phyloP scores from a whole-genome alignment of 2,329 filamentous ascomycete species.

The Juglanconis juglandina region DNA sequence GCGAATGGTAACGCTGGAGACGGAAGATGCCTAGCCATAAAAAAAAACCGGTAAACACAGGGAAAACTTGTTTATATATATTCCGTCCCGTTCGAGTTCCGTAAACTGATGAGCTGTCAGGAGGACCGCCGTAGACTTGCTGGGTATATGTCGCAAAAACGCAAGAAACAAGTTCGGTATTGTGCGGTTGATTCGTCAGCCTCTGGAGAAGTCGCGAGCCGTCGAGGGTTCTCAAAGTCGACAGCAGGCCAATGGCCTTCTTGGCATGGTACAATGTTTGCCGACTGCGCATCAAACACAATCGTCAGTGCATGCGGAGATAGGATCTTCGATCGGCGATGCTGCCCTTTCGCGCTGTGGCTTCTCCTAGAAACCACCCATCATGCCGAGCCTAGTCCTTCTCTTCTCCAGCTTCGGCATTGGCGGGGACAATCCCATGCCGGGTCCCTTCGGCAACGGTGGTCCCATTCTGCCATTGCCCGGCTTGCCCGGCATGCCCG shows the following conservation, averaged over 20 bases:
- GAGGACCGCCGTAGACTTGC: neutral
- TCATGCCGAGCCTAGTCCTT: slow-evolving; percentile 59
- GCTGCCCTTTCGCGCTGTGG: slow-evolving; percentile 9
- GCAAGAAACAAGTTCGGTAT: neutral
- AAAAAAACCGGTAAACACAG: neutral
- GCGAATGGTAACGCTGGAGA: neutral
- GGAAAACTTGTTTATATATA: neutral
- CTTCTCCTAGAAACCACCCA: slow-evolving; percentile 29
- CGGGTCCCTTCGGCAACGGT: slow-evolving; percentile 31
- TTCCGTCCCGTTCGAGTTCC: neutral
- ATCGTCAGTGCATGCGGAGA: neutral
- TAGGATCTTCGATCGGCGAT: neutral
- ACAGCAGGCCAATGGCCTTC: too few species aligned
- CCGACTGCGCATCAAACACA: too few species aligned
- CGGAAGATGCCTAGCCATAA: neutral
- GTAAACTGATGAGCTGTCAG: neutral
- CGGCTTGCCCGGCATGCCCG: slow-evolving; percentile 12
- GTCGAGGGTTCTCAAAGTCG: neutral
- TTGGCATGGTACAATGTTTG: too few species aligned
- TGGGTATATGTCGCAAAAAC: neutral
- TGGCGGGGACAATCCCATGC: slow-evolving; percentile 28
- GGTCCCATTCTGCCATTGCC: slow-evolving; percentile 16
- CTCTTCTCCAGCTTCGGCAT: slow-evolving; percentile 58
- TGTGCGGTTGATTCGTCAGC: neutral
- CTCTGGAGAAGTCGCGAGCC: neutral